These are phyloP conservation scores for Colletotrichum orchidophilum DNA, from an alignment of 2,329 filamentous ascomycete species.

Conservation along the genomic window DNA sequence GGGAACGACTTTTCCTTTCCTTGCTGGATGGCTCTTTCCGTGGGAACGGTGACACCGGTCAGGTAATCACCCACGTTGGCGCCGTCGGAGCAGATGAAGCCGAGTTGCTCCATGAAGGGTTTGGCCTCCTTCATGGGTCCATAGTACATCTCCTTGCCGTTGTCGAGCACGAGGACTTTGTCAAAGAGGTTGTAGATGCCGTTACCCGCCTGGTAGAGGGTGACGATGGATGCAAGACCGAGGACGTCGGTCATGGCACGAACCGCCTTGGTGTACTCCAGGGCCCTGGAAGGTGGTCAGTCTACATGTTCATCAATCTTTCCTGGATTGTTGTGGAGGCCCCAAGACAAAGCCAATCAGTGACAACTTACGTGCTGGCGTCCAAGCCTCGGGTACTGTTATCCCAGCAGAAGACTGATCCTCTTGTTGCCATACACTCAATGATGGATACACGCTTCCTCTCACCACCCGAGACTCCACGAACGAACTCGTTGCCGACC, in stretches of 20 bases:
- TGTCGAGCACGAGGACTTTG: conserved; percentile 74
- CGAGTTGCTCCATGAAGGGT: conserved; percentile 71
- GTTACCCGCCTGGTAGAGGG: conserved; percentile 76
- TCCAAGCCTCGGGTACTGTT: conserved; percentile 74
- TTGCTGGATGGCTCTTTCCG: conserved; percentile 69
- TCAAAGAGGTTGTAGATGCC: conserved; percentile 76
- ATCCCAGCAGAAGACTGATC: conserved; percentile 72
- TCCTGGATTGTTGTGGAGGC: too few relatives aligned
- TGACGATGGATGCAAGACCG: conserved; percentile 68
- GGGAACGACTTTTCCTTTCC: conserved; percentile 54
- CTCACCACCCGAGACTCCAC: conserved; percentile 75
- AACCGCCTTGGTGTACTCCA: conserved; percentile 69
- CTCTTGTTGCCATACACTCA: conserved; percentile 67
- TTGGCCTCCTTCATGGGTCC: conserved; percentile 66
- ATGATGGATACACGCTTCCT: conserved; percentile 76
- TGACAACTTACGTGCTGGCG: conserved; percentile 61
- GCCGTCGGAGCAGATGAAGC: conserved; percentile 69
- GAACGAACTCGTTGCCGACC: conserved; percentile 72
- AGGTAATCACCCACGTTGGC: conserved; percentile 74
- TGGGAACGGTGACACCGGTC: conserved; percentile 72
- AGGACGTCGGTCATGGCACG: conserved; percentile 71
- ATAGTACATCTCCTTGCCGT: conserved; percentile 73
- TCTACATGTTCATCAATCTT: background rate
- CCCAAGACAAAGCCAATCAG: background rate
- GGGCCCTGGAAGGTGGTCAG: conserved; percentile 48